Evolutionary conservation across 2,329 filamentous ascomycete species (phyloP).

Genomic region (Lecanicillium sp.): DNA sequence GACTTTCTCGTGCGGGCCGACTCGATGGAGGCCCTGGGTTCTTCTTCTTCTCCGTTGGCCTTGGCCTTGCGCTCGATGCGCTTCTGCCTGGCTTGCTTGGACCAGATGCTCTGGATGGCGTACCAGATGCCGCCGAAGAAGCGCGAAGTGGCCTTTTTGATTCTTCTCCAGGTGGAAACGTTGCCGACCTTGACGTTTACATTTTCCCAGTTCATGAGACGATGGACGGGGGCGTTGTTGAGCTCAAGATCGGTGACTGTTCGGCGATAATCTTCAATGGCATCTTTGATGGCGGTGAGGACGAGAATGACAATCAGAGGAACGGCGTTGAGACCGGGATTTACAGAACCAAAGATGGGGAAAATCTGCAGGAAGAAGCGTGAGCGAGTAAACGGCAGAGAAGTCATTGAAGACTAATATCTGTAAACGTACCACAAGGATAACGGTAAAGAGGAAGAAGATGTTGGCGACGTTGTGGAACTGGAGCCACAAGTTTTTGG

Average conservation of each 20-base stretch:
- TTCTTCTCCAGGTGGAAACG: conserved; percentile 74
- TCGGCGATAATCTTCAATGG: conserved; percentile 88
- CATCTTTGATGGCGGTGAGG: conserved; percentile 89
- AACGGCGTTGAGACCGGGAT: conserved; percentile 83
- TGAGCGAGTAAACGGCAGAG: conserved; percentile 15
- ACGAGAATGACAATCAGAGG: conserved; percentile 88
- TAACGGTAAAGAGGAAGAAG: conserved; percentile 95
- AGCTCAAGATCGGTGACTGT: conserved; percentile 87
- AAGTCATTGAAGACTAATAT: conserved; percentile 8
- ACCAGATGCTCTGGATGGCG: conserved; percentile 41
- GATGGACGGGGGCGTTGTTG: conserved; percentile 93
- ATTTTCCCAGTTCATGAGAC: conserved; percentile 82
- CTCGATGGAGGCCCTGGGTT: conserved; percentile 54
- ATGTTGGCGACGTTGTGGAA: conserved; percentile 99
- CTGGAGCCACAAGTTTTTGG: conserved; percentile 95
- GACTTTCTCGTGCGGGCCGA: conserved; percentile 29
- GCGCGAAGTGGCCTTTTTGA: conserved; percentile 82
- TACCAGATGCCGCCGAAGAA: conserved; percentile 50
- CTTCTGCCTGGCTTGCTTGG: conserved; percentile 43
- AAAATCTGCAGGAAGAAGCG: conserved; percentile 69
- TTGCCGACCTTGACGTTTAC: conserved; percentile 88
- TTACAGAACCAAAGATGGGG: conserved; percentile 86
- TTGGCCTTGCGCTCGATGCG: conserved; percentile 41
- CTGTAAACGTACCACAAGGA: conserved; percentile 68
- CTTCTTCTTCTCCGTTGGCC: conserved; percentile 32